phyloP scores from a whole-genome alignment of 768 basidiomycete genomes.

The Infundibulicybe gibba region DNA sequence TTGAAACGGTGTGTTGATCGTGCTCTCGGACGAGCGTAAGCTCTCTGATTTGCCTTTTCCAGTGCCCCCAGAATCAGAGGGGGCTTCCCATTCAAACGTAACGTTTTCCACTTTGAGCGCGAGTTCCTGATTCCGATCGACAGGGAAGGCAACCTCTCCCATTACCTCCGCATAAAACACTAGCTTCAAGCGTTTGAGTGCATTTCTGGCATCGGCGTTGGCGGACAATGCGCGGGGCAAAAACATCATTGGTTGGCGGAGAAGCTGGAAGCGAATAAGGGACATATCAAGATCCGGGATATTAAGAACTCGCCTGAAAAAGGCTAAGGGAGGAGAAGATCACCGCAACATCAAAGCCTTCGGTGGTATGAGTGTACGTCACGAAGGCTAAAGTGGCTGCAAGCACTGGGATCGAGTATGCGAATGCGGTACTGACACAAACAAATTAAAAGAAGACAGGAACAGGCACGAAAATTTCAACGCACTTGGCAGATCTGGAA shows the following conservation, averaged over 20 bases:
- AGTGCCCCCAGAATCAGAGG: conserved; percentile 4
- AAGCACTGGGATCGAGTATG: conserved; percentile 57
- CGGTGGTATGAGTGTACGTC: conserved; percentile 53
- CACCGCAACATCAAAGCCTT: conserved; percentile 58
- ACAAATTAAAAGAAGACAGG: conserved; percentile 9
- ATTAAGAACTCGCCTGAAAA: conserved; percentile 37
- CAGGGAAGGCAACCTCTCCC: conserved; percentile 31
- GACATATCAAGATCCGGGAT: background rate
- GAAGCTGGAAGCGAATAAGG: conserved; percentile 31
- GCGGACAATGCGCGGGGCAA: conserved; percentile 59
- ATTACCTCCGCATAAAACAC: conserved; percentile 57
- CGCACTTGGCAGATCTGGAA: conserved; percentile 58
- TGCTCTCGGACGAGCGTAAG: conserved; percentile 9
- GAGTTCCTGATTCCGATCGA: conserved; percentile 40
- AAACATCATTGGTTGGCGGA: conserved; percentile 70
- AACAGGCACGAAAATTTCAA: conserved; percentile 6
- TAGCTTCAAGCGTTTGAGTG: conserved; percentile 44
- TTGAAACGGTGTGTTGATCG: conserved; percentile 35
- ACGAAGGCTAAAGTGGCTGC: conserved; percentile 67
- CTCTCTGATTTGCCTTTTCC: conserved; percentile 10
- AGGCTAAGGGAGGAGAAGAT: conserved; percentile 66
- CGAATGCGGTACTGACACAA: conserved; percentile 41
- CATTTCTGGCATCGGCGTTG: conserved; percentile 62
- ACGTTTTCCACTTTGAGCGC: conserved; percentile 52
- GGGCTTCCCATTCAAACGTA: conserved; percentile 61